A percentile compares a stretch with the other conserved stretches of the same genome.
Conservation (phyloP, 805 yeast species). For the Teunomyces stri region DNA sequence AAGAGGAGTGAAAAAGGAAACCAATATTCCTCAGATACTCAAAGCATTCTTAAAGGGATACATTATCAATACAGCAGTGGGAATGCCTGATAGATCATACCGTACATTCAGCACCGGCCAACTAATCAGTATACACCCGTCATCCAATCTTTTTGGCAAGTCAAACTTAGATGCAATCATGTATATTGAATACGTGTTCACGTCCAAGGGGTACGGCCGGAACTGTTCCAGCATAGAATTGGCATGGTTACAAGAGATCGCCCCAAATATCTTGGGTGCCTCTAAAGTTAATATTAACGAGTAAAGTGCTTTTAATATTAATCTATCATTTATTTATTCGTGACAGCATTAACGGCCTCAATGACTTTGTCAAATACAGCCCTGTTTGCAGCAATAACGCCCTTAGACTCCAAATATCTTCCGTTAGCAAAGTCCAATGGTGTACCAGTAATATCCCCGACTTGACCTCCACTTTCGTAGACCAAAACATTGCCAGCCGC, state of each 20-base stretch:
- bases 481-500: conserved; percentile 92
- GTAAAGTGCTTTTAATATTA: conserved; percentile 3
- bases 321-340: conserved; percentile 5
- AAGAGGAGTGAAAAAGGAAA: conserved; percentile 22
- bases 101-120: conserved; percentile 84
- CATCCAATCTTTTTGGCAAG: conserved; percentile 81
- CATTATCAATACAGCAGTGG: conserved; percentile 86
- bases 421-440: conserved; percentile 83
- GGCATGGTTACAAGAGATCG: conserved; percentile 81
- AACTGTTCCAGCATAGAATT: conserved; percentile 78
- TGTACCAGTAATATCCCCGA: conserved; percentile 78
- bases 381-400: conserved; percentile 81
- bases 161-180: conserved; percentile 75
- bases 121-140: conserved; percentile 84
- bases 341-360: conserved; percentile 39
- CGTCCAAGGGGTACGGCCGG: conserved; percentile 90
- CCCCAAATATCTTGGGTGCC: conserved; percentile 60
- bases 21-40: conserved; percentile 58
- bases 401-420: conserved; percentile 76
- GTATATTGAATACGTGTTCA: conserved; percentile 92
- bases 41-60: conserved; percentile 83
- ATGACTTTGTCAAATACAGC: conserved; percentile 51
- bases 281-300: conserved; percentile 29
- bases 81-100: conserved; percentile 91
- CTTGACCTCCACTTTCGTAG: conserved; percentile 87